These are phyloP conservation scores for Neurospora sp. DNA, from an alignment of 495 filamentous ascomycete genomes.

Conservation along the genomic window DNA sequence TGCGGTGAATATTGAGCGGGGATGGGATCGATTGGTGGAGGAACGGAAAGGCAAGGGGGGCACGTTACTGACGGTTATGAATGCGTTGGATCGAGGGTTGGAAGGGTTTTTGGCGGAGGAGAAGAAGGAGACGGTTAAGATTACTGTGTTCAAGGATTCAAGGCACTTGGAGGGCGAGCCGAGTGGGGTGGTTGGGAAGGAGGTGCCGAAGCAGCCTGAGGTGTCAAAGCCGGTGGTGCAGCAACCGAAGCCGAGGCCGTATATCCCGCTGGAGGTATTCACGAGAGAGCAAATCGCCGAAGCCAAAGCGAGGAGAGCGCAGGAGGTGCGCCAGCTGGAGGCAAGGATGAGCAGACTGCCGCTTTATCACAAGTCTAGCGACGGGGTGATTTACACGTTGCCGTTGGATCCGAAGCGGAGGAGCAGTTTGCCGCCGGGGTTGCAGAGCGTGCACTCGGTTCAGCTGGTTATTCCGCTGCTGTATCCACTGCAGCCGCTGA, in stretches of 20 bases:
- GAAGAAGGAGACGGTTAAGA: conserved; percentile 69
- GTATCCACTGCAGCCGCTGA: conserved; percentile 63
- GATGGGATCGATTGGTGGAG: conserved; percentile 60
- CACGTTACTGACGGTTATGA: conserved; percentile 60
- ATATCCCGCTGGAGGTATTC: conserved; percentile 34
- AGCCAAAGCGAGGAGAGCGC: conserved; percentile 53
- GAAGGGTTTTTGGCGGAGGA: conserved; percentile 61
- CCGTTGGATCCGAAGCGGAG: conserved; percentile 60
- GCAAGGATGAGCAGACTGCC: conserved; percentile 63
- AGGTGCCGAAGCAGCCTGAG: conserved; percentile 27
- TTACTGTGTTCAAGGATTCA: conserved; percentile 56
- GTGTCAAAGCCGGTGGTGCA: conserved; percentile 22
- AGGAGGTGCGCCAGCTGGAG: conserved; percentile 66
- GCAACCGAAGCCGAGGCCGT: conserved; percentile 21
- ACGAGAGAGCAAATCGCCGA: conserved; percentile 46
- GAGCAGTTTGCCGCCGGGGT: conserved; percentile 47
- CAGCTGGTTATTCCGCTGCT: conserved; percentile 60
- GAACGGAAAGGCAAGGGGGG: conserved; percentile 28
- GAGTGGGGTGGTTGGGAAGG: background rate
- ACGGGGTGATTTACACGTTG: conserved; percentile 61
- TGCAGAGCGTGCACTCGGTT: conserved; percentile 55
- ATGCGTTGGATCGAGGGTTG: conserved; percentile 63
- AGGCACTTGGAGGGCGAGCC: conserved; percentile 24
- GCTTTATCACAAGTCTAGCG: conserved; percentile 57
- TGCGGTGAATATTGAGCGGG: conserved; percentile 69